These are phyloP conservation scores for Anthracocystis walkeri DNA, from an alignment of 1,284 basidiomycete species.

Conservation along the genomic window DNA sequence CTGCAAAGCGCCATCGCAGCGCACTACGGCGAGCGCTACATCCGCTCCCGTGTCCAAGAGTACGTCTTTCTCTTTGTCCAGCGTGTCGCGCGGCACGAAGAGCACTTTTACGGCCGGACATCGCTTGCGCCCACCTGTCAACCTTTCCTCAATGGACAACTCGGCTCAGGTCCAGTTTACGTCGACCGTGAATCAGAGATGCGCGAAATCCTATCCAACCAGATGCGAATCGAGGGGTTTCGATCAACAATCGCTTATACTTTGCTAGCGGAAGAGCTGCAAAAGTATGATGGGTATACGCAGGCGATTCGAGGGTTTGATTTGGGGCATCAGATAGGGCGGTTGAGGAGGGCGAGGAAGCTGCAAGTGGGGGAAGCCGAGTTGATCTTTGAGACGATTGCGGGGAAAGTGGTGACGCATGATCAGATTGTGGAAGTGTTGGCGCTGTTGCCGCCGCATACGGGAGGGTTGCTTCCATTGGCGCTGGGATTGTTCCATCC, in stretches of 20 bases:
- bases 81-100: slow-evolving; percentile 82
- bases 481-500: slow-evolving; percentile 92
- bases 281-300: slow-evolving; percentile 33
- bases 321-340: slow-evolving; percentile 78
- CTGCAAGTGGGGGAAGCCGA: slow-evolving; percentile 78
- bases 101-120: slow-evolving; percentile 77
- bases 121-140: slow-evolving; percentile 76
- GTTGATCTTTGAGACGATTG: slow-evolving; percentile 80
- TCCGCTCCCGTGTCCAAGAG: slow-evolving; percentile 82
- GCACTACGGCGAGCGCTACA: slow-evolving; percentile 81
- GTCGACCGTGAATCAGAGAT: slow-evolving; percentile 75
- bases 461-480: slow-evolving; percentile 84
- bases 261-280: slow-evolving; percentile 65
- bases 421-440: slow-evolving; percentile 90
- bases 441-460: slow-evolving; percentile 80
- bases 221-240: slow-evolving; percentile 83
- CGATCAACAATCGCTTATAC: slow-evolving; percentile 78
- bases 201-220: slow-evolving; percentile 78
- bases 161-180: slow-evolving; percentile 80
- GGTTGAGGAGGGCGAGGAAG: slow-evolving; percentile 76
- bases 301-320: slow-evolving; percentile 77
- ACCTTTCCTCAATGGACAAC: slow-evolving; percentile 69
- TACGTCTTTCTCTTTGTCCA: slow-evolving; percentile 81
- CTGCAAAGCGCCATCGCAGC: slow-evolving; percentile 78
- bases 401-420: slow-evolving; percentile 73